Evolutionary conservation across 345 rosid genomes (phyloP).

Genomic region (Euphorbia peplus): DNA sequence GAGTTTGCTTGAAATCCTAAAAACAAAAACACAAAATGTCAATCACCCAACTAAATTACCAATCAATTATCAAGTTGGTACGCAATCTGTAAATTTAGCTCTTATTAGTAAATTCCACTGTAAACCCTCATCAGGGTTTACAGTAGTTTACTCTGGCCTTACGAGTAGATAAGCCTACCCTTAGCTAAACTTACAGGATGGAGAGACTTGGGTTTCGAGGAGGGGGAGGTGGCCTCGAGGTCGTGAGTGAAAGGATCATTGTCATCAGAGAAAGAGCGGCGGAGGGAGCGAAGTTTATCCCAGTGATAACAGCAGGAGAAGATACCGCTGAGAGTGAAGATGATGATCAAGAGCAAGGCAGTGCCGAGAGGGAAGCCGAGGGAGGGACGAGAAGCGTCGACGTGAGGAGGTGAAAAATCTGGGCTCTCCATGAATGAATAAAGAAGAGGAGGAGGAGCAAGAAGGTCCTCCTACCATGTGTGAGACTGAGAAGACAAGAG

Average conservation of each 20-base stretch:
- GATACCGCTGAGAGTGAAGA: constrained; percentile 87
- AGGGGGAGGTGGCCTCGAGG: constrained; percentile 50
- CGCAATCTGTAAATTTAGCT: no score
- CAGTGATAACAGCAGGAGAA: constrained; percentile 99
- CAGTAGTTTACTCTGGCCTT: no score
- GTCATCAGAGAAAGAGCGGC: constrained; percentile 47
- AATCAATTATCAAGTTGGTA: no score
- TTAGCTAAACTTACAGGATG: constrained; percentile 45
- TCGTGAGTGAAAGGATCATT: constrained; percentile 43
- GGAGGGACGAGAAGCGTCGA: constrained; percentile 80
- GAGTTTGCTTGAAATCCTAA: constrained; percentile 54
- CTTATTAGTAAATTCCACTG: no score
- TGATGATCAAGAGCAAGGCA: constrained; percentile 73
- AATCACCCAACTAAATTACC: no score
- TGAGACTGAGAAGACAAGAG: constrained; percentile 3
- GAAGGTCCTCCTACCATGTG: constrained; percentile 32
- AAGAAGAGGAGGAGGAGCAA: background rate
- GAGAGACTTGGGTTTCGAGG: constrained; percentile 37
- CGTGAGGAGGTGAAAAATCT: constrained; percentile 62
- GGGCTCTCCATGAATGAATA: constrained; percentile 58
- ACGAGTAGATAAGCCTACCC: no score
- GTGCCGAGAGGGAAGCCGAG: constrained; percentile 95
- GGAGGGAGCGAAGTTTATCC: constrained; percentile 90
- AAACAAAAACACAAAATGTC: background rate
- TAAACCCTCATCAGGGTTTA: no score